Conservation (phyloP, 108 stramenopile species). For the Nitzschia sp. region DNA sequence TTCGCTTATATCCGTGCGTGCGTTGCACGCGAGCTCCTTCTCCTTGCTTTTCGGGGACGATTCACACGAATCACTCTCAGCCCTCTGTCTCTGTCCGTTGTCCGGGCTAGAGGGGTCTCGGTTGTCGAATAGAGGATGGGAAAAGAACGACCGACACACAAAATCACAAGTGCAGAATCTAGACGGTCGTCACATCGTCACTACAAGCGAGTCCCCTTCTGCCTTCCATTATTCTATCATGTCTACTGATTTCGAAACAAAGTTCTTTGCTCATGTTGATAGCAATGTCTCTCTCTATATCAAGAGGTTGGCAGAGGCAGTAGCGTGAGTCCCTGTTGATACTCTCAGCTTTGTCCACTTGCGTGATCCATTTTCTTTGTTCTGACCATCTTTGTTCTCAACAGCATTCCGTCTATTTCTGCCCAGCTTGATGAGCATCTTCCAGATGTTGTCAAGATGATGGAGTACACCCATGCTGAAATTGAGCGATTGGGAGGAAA, state of each 20-base stretch:
- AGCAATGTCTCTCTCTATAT: slow-evolving; percentile 34
- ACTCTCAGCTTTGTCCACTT: not conserved
- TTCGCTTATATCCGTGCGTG: not conserved
- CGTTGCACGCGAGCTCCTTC: not conserved
- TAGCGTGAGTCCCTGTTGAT: slow-evolving; percentile 29
- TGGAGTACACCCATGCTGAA: slow-evolving; percentile 65
- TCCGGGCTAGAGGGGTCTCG: no score
- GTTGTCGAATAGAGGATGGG: no score
- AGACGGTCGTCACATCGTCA: no score
- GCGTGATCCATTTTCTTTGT: not conserved
- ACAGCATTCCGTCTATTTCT: slow-evolving; percentile 73
- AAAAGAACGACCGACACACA: no score
- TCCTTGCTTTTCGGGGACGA: not conserved
- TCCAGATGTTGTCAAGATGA: slow-evolving; percentile 65
- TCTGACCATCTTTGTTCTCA: not conserved
- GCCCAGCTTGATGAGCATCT: slow-evolving; percentile 65
- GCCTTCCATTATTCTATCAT: not conserved
- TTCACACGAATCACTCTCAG: no score
- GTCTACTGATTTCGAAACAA: slow-evolving; percentile 16
- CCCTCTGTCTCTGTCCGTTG: no score
- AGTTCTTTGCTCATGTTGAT: slow-evolving; percentile 51
- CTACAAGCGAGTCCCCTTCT: not conserved
- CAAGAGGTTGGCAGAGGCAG: slow-evolving; percentile 44
- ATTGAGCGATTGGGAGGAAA: slow-evolving; percentile 59
- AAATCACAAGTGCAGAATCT: no score